phyloP scores from a whole-genome alignment of 2,329 filamentous ascomycete species.

The Fusarium longipes region DNA sequence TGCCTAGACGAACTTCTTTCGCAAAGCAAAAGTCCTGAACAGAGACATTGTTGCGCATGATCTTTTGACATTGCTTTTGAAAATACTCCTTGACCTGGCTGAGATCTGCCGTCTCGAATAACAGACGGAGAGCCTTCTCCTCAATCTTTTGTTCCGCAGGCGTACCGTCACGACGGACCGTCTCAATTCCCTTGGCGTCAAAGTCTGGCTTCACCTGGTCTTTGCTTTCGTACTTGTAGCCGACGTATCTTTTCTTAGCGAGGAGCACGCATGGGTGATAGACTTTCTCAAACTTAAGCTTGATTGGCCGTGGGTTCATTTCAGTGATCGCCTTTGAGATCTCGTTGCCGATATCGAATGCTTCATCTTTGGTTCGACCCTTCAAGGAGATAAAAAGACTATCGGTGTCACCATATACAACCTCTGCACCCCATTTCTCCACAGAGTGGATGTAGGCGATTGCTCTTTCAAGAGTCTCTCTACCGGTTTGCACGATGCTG shows the following conservation, averaged over 20 bases:
- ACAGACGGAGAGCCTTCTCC: slow-evolving; percentile 86
- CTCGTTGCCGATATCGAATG: slow-evolving; percentile 92
- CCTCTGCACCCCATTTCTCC: slow-evolving; percentile 89
- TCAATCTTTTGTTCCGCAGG: slow-evolving; percentile 97
- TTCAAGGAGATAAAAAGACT: slow-evolving; percentile 92
- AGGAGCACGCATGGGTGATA: slow-evolving; percentile 95
- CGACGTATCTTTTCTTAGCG: slow-evolving; percentile 97
- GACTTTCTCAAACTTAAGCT: slow-evolving; percentile 98
- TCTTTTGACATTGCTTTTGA: slow-evolving; percentile 88
- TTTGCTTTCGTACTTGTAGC: slow-evolving; percentile 91
- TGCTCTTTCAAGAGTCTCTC: slow-evolving; percentile 93
- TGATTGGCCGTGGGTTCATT: slow-evolving; percentile 90
- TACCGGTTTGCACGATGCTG: slow-evolving; percentile 95
- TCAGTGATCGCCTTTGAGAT: slow-evolving; percentile 89
- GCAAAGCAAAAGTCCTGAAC: slow-evolving; percentile 98
- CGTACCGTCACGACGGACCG: slow-evolving; percentile 92
- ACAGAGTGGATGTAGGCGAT: slow-evolving; percentile 93
- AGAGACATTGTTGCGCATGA: slow-evolving; percentile 88
- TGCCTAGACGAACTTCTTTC: slow-evolving; percentile 88
- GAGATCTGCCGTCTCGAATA: slow-evolving; percentile 91
- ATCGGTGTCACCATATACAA: slow-evolving; percentile 98
- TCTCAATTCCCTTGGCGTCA: slow-evolving; percentile 98
- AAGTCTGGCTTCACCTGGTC: slow-evolving; percentile 85
- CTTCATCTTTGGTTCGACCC: slow-evolving; percentile 86
- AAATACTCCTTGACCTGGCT: slow-evolving; percentile 92